phyloP scores from a whole-genome alignment of 495 filamentous ascomycete genomes.

The Tuber microsphaerosporum region DNA sequence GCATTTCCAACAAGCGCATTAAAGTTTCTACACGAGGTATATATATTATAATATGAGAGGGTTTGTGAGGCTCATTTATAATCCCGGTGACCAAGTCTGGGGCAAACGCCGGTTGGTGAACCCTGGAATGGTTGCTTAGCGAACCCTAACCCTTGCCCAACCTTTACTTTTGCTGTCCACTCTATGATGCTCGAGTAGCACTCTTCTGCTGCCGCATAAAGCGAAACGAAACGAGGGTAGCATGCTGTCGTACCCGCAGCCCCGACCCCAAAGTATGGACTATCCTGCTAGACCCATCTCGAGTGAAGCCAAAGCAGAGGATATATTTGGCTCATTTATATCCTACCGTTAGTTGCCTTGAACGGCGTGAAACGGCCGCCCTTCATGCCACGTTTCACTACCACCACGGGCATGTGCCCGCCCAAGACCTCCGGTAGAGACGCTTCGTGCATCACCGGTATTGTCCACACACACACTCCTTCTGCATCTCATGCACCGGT shows the following conservation, averaged over 20 bases:
- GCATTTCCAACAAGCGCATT: background rate
- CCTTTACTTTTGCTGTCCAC: background rate
- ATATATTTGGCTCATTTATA: background rate
- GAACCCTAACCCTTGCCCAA: background rate
- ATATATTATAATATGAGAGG: too few relatives aligned
- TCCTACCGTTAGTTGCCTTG: background rate
- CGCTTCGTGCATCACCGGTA: background rate
- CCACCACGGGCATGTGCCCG: background rate
- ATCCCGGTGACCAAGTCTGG: background rate
- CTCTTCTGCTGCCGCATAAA: background rate
- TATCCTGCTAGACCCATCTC: background rate
- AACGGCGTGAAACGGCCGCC: background rate
- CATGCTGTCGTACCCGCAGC: background rate
- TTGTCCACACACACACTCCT: background rate
- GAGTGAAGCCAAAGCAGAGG: background rate
- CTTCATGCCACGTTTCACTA: background rate
- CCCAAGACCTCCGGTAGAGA: background rate
- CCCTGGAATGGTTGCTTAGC: background rate
- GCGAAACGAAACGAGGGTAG: background rate
- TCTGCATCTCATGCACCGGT: background rate
- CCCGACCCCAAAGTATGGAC: background rate
- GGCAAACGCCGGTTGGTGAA: background rate
- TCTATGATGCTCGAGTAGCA: too few relatives aligned
- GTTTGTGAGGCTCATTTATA: background rate
- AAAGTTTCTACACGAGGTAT: background rate